Base-by-base conservation (phyloP, 352 stramenopile genomes). In the Phytophthora pistaciae region DNA sequence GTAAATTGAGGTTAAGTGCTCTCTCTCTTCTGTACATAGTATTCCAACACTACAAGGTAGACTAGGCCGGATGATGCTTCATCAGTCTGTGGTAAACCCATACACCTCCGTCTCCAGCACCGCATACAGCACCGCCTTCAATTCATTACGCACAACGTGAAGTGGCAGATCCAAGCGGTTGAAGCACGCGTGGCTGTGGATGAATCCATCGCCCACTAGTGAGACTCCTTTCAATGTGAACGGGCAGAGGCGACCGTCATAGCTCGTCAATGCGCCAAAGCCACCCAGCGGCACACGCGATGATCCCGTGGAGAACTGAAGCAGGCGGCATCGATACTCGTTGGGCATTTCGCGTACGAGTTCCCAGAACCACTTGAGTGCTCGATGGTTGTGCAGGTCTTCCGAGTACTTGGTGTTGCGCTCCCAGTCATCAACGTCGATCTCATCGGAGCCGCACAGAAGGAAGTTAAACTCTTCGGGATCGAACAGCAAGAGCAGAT, bases 391-490 rank as follows among this genome's bases (percentile, higher is more conserved):
- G 9, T 77, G 56, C 10, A 85, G 52, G 14, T 77, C 60, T 48
- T 71, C 60, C 11, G 72, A 79, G 53, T 78, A 75, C 38, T 74
- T 79, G 8, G 95, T 98, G 68, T 98, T 75, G 20, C 70, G 74
- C 70, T 92, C 85, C 95, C 94, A 99, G 72, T 99, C 96, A 11
- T 97, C 81, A n/a, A 98, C 91, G 56, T 98, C 88, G 72, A 98
- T 98, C 64, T 89, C 84, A 7, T 97, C 92, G 31, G 98, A 80
- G 20, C 96, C 97, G 59, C 95, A 98, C 60, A 99, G 88, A 2
- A 99, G 56, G 40, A 98, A 84, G 68, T 99, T 96, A 3, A 99
- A 80, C 75, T 99, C 96, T 70, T 98, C 94, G 31, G 97, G 97
- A 64, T 99, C 96, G 77, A 99, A 99, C 5, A 98, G 74, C 20